Conservation (phyloP, 2,329 filamentous ascomycete genomes). For the Chrysosporium keratinophilum region DNA sequence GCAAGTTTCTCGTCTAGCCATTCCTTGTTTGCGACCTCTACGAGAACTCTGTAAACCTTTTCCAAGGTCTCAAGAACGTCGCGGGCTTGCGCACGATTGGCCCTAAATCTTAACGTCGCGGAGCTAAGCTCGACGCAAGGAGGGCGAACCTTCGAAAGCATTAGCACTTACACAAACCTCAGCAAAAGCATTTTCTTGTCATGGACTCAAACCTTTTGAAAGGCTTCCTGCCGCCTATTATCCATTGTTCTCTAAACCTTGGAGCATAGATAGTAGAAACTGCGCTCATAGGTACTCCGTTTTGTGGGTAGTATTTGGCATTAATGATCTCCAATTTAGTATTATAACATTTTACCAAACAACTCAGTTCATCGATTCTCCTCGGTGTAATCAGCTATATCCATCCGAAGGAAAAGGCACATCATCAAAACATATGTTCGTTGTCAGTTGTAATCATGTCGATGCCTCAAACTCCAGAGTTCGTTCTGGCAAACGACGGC, state of each 20-base stretch:
- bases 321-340: too few species aligned
- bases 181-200: background rate
- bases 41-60: conserved; percentile 31
- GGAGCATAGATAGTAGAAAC: background rate
- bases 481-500: too few species aligned
- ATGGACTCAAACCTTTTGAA: conserved; percentile 29
- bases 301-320: too few species aligned
- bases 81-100: conserved; percentile 35
- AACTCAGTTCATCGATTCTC: too few species aligned
- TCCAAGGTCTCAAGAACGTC: conserved; percentile 43
- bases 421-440: too few species aligned
- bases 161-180: background rate
- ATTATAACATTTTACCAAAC: too few species aligned
- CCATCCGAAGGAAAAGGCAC: too few species aligned
- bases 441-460: too few species aligned
- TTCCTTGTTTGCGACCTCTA: conserved; percentile 32
- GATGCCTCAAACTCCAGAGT: too few species aligned
- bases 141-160: conserved; percentile 42
- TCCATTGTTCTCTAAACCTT: conserved; percentile 23
- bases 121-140: conserved; percentile 51
- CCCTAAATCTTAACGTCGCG: conserved; percentile 42
- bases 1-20: conserved; percentile 68
- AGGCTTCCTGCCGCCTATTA: conserved; percentile 32
- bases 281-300: background rate
- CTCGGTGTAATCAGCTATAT: too few species aligned